Evolutionary conservation across 371 early-diverging fungal genomes (phyloP).

Genomic region (Mortierella sp.): DNA sequence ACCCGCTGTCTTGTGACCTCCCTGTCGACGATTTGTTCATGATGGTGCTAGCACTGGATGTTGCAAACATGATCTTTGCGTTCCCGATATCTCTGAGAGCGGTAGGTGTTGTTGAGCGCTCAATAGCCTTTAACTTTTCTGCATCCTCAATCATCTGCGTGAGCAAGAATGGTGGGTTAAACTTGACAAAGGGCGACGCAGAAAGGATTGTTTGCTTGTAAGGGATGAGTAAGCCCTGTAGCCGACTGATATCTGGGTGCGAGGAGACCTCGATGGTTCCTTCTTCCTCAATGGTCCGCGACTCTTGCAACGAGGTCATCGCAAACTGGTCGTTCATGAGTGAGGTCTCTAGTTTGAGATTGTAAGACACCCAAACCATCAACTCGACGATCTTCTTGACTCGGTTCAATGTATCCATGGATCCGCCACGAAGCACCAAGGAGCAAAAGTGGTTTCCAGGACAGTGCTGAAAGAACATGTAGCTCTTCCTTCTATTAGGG

Average conservation of each 20-base stretch:
- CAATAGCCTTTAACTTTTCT: conserved; percentile 54
- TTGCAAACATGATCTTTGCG: conserved; percentile 32
- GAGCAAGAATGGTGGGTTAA: conserved; percentile 86
- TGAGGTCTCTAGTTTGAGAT: conserved; percentile 85
- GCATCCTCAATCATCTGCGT: conserved; percentile 74
- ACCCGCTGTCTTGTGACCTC: conserved; percentile 54
- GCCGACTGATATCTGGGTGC: conserved; percentile 24
- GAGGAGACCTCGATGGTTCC: conserved; percentile 19
- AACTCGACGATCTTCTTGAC: conserved; percentile 83
- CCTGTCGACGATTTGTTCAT: conserved; percentile 49
- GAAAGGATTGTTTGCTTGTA: conserved; percentile 79
- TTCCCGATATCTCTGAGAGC: conserved; percentile 43
- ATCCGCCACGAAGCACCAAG: conserved; percentile 87
- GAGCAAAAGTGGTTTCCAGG: conserved; percentile 83
- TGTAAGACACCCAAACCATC: conserved; percentile 84
- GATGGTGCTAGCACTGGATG: conserved; percentile 20
- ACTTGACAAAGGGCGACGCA: conserved; percentile 81
- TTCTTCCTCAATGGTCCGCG: conserved; percentile 27
- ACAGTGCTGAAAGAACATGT: conserved; percentile 88
- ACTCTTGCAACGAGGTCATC: conserved; percentile 53
- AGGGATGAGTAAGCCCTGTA: conserved; percentile 45
- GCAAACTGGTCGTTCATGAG: conserved; percentile 80
- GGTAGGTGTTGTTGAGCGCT: conserved; percentile 25
- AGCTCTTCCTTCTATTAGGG: conserved; percentile 83
- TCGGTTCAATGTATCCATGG: conserved; percentile 62